These are phyloP conservation scores for Curvularia spicifera DNA, from an alignment of 2,329 filamentous ascomycete species.

Conservation along the genomic window DNA sequence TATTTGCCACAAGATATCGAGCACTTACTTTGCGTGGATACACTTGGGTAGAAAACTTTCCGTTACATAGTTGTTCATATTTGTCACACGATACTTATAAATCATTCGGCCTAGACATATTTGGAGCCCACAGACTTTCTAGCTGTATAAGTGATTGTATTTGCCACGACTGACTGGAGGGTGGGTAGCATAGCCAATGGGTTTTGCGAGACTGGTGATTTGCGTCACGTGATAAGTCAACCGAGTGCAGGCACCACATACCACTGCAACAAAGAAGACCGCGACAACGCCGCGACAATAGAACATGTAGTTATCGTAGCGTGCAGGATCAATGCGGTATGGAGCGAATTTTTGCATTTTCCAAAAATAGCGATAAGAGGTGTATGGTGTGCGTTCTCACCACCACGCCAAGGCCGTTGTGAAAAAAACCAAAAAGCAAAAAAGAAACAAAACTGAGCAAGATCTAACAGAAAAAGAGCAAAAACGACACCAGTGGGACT, in stretches of 20 bases:
- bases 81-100: neutral
- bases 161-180: neutral
- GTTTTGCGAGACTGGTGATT: neutral
- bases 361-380: neutral
- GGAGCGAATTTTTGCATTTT: neutral
- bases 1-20: too few relatives aligned
- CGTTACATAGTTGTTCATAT: too few relatives aligned
- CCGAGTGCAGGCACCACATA: neutral
- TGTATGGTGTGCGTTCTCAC: neutral
- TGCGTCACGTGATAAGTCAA: neutral
- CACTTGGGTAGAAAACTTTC: too few relatives aligned
- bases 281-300: neutral
- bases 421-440: too few relatives aligned
- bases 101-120: neutral
- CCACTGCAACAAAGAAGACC: neutral
- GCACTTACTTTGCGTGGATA: too few relatives aligned
- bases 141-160: neutral
- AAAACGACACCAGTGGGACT: slow-evolving; percentile 50
- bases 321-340: too few relatives aligned
- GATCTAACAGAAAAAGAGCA: neutral
- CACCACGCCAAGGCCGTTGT: neutral
- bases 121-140: neutral
- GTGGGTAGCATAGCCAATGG: neutral
- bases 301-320: neutral
- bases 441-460: too few relatives aligned